These are phyloP conservation scores for Aspergillus persii DNA, from an alignment of 2,329 filamentous ascomycete genomes.

Conservation along the genomic window DNA sequence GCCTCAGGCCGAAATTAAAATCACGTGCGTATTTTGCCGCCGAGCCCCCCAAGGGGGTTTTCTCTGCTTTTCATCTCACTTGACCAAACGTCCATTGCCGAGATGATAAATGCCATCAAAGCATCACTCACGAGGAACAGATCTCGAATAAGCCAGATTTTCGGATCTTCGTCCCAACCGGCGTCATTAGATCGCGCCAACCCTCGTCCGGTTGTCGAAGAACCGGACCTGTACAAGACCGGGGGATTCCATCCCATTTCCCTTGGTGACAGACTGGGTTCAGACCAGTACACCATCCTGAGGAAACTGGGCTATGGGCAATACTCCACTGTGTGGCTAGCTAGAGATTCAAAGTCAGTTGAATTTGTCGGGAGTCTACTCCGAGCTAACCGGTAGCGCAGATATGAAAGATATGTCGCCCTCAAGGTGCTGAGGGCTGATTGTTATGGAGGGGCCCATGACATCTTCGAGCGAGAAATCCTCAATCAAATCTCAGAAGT, in stretches of 20 bases:
- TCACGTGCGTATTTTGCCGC: no score
- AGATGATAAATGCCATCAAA: no score
- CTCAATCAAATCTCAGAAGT: constrained; percentile 17
- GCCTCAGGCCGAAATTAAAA: no score
- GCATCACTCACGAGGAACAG: no score
- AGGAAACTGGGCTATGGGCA: constrained; percentile 93
- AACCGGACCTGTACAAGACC: constrained; percentile 93
- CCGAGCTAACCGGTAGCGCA: constrained; percentile 11
- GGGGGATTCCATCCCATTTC: constrained; percentile 88
- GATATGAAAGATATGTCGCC: constrained; percentile 21
- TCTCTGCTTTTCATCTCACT: no score
- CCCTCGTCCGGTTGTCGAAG: constrained; percentile 52
- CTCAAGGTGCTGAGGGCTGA: constrained; percentile 26
- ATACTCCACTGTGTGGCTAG: constrained; percentile 83
- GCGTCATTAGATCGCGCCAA: no score
- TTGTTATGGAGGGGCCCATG: constrained; percentile 22
- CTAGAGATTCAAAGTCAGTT: constrained; percentile 65
- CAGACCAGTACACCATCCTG: constrained; percentile 85
- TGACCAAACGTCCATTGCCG: no score
- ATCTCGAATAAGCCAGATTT: no score
- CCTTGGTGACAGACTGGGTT: constrained; percentile 88
- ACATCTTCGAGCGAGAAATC: constrained; percentile 25
- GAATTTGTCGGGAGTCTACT: background rate
- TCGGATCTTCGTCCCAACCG: no score
- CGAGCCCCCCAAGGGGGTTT: no score